phyloP scores from a whole-genome alignment of 345 rosid species.

The Camelina sativa region DNA sequence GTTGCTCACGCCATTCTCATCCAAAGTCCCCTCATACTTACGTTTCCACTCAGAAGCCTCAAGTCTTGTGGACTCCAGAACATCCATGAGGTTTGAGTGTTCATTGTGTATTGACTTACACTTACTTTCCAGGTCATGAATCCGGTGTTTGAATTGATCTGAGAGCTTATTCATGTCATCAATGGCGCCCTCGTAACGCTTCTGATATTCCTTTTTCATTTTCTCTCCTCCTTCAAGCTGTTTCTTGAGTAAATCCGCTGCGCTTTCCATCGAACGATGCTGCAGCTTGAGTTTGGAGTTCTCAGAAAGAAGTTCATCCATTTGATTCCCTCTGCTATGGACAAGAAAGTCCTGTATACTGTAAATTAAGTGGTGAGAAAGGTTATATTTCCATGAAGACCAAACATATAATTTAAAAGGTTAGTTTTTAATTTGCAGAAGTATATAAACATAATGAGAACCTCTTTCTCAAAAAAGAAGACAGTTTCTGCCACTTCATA shows the following conservation, averaged over 20 bases:
- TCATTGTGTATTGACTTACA: conserved; percentile 47
- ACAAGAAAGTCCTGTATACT: conserved; percentile 52
- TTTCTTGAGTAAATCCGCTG: conserved; percentile 47
- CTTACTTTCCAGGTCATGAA: conserved; percentile 46
- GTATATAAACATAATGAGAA: conserved; percentile 31
- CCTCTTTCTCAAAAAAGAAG: conserved; percentile 49
- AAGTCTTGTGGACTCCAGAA: conserved; percentile 49
- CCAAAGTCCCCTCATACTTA: conserved; percentile 48
- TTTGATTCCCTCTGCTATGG: conserved; percentile 47
- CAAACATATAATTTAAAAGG: conserved; percentile 10
- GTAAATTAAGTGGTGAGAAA: conserved; percentile 18
- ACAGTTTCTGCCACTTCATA: conserved; percentile 57
- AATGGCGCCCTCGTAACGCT: conserved; percentile 49
- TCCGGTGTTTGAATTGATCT: conserved; percentile 49
- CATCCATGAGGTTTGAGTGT: conserved; percentile 46
- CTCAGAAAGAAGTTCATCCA: conserved; percentile 51
- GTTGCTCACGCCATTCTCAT: conserved; percentile 37
- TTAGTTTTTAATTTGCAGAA: background rate
- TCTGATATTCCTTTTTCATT: conserved; percentile 48
- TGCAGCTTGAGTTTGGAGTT: conserved; percentile 50
- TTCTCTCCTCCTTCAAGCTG: conserved; percentile 58
- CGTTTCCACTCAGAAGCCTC: conserved; percentile 54
- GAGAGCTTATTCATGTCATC: conserved; percentile 53
- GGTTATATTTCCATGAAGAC: conserved; percentile 18
- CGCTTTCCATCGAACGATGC: conserved; percentile 45